phyloP scores from a whole-genome alignment of 73 alveolate species.

The Paramecium sonneborni region DNA sequence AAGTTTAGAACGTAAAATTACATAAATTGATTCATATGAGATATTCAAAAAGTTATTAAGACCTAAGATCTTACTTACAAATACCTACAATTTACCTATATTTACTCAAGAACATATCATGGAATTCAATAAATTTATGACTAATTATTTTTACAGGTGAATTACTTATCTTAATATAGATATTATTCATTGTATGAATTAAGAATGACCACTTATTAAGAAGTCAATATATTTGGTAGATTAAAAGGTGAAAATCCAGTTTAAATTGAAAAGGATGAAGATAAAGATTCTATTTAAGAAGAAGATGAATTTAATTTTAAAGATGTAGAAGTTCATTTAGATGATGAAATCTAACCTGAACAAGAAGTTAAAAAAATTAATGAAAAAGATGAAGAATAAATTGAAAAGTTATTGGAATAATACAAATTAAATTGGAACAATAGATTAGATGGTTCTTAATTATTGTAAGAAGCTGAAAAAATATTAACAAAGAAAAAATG shows the following conservation, averaged over 20 bases:
- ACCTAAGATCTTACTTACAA: neutral
- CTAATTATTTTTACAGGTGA: conserved; percentile 27
- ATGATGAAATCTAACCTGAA: neutral
- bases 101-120: neutral
- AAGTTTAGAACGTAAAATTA: conserved; percentile 41
- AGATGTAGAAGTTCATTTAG: neutral
- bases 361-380: neutral
- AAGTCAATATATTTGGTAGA: conserved; percentile 39
- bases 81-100: neutral
- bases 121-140: conserved; percentile 22
- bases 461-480: neutral
- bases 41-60: neutral
- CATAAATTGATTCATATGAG: conserved; percentile 53
- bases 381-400: conserved; percentile 25
- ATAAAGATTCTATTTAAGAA: conserved; percentile 6
- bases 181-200: conserved; percentile 50
- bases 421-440: neutral
- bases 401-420: neutral
- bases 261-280: neutral
- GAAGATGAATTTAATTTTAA: conserved; percentile 10
- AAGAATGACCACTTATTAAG: conserved; percentile 54
- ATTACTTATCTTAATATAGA: neutral
- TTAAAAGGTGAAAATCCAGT: conserved; percentile 22
- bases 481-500: neutral
- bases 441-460: neutral